Evolutionary conservation across 2,329 filamentous ascomycete genomes (phyloP).

Genomic region (Coniochaeta sp.): DNA sequence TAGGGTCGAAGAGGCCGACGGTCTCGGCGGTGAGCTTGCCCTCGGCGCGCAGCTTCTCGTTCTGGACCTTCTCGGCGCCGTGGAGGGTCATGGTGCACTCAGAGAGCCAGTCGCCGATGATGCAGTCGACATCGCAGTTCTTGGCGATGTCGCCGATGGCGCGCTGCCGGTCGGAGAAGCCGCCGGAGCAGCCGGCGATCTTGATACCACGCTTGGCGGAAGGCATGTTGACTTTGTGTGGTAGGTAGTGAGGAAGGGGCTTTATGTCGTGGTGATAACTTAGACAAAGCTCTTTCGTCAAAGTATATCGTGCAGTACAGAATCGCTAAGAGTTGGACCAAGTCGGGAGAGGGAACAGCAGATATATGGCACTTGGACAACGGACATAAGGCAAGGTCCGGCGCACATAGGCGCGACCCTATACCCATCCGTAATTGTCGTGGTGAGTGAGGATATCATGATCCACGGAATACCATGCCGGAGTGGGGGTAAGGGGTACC

Average conservation of each 20-base stretch:
- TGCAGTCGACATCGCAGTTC: slow-evolving; percentile 24
- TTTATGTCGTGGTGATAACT: background rate
- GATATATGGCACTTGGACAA: background rate
- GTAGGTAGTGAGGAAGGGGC: no score
- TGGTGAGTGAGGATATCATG: background rate
- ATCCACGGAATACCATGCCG: background rate
- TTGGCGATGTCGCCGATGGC: slow-evolving; percentile 33
- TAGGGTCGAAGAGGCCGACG: slow-evolving; percentile 19
- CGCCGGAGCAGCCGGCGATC: slow-evolving; percentile 33
- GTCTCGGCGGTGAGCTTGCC: slow-evolving; percentile 13
- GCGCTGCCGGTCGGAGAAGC: slow-evolving; percentile 34
- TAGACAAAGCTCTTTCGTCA: background rate
- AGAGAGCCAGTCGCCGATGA: slow-evolving; percentile 24
- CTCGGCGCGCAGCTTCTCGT: slow-evolving; percentile 13
- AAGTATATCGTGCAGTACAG: background rate
- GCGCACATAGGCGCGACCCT: background rate
- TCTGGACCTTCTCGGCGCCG: slow-evolving; percentile 19
- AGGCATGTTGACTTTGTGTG: slow-evolving; percentile 11
- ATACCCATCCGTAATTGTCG: background rate
- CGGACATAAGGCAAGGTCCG: background rate
- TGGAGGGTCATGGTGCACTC: slow-evolving; percentile 25
- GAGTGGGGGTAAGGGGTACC: background rate
- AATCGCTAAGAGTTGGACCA: no score
- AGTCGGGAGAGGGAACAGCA: no score
- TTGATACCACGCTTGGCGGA: slow-evolving; percentile 27